Evolutionary conservation across 176 grass and related monocot species (phyloP).

Genomic region (Oryza nivara): DNA sequence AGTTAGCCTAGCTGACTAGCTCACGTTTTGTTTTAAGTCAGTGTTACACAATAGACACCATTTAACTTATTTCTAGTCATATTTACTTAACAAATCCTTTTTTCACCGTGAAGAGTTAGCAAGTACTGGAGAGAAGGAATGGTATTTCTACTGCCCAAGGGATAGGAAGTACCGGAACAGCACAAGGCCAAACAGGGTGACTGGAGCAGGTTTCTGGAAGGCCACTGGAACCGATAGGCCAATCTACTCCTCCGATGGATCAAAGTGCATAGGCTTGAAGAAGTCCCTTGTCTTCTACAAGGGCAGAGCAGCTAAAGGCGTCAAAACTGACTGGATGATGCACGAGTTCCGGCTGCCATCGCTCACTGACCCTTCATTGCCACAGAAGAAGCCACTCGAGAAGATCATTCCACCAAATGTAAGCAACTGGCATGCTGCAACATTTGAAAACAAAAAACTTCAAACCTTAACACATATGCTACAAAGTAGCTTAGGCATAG

Average conservation of each 20-base stretch:
- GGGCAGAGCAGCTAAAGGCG: conserved; percentile 92
- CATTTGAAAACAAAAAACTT: conserved; percentile 17
- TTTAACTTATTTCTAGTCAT: conserved; percentile 6
- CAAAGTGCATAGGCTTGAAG: conserved; percentile 96
- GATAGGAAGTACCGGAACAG: conserved; percentile 98
- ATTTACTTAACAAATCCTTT: conserved; percentile 16
- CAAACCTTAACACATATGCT: not conserved
- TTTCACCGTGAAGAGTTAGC: conserved; percentile 67
- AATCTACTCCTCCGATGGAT: conserved; percentile 86
- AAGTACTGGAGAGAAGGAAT: conserved; percentile 95
- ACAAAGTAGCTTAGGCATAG: conserved; percentile 7
- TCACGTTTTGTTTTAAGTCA: not conserved
- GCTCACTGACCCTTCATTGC: conserved; percentile 57
- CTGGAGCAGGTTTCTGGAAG: conserved; percentile 95
- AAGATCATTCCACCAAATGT: conserved; percentile 88
- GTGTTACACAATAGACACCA: conserved; percentile 1
- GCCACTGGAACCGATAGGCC: conserved; percentile 96
- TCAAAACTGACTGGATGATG: conserved; percentile 99
- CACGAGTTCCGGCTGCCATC: conserved; percentile 92
- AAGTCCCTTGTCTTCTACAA: conserved; percentile 99
- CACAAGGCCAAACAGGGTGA: conserved; percentile 90
- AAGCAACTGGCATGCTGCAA: conserved; percentile 45
- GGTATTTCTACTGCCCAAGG: conserved; percentile 99
- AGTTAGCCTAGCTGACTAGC: not conserved
- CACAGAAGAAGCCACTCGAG: conserved; percentile 74